phyloP scores from a whole-genome alignment of 164 flowering plant species.

The Magnolia kwangsiensis region DNA sequence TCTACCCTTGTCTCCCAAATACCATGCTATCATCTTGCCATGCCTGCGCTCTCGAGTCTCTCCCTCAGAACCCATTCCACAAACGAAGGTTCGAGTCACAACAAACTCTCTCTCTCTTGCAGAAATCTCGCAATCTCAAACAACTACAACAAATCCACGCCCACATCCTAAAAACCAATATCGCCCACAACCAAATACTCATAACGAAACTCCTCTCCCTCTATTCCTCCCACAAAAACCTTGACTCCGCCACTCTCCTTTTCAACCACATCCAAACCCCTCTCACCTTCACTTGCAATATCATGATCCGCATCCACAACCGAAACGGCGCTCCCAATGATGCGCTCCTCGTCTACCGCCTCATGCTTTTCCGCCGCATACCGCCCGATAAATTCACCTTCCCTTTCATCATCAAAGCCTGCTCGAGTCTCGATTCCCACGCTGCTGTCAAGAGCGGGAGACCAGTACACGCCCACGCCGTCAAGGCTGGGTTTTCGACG shows the following conservation, averaged over 20 bases:
- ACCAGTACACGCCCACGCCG: slow-evolving; percentile 41
- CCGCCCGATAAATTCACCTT: slow-evolving; percentile 63
- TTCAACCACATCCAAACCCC: slow-evolving; percentile 40
- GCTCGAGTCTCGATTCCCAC: slow-evolving; percentile 19
- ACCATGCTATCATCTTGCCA: too few species aligned
- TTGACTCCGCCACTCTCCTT: slow-evolving; percentile 38
- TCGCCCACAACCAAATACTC: slow-evolving; percentile 29
- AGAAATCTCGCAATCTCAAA: slow-evolving; percentile 29
- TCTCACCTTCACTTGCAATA: slow-evolving; percentile 49
- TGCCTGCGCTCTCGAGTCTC: background rate
- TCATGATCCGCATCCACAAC: slow-evolving; percentile 45
- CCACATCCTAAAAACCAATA: slow-evolving; percentile 33
- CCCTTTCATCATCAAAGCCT: slow-evolving; percentile 61
- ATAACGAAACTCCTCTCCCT: slow-evolving; percentile 38
- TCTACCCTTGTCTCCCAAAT: too few species aligned
- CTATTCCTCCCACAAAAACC: slow-evolving; percentile 28
- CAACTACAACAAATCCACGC: slow-evolving; percentile 58
- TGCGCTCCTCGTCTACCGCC: slow-evolving; percentile 42
- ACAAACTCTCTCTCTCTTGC: slow-evolving; percentile 34
- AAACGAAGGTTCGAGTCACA: background rate
- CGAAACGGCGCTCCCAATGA: slow-evolving; percentile 23
- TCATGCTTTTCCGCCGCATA: slow-evolving; percentile 39
- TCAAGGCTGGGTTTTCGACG: slow-evolving; percentile 34
- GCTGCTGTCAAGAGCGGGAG: slow-evolving; percentile 29
- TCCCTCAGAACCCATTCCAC: background rate